phyloP scores from a whole-genome alignment of 176 grass and related monocot species.

The Oryza meyeriana region DNA sequence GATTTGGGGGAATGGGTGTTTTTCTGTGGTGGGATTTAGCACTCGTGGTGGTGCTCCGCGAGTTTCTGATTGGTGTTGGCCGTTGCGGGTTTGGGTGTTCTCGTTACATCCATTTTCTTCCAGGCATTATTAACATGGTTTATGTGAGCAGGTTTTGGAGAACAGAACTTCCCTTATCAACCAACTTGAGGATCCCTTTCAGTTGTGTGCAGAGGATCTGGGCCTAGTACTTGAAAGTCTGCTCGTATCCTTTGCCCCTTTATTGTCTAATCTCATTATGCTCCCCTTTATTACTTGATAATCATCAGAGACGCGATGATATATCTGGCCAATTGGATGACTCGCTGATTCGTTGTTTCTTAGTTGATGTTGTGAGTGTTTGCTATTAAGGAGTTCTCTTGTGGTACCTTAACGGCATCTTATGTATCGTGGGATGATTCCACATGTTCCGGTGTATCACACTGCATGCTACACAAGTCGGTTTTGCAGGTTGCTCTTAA shows the following conservation, averaged over 20 bases:
- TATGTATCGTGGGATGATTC: conserved; percentile 82
- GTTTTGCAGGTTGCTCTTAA: conserved; percentile 76
- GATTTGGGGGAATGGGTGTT: background rate
- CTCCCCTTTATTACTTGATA: background rate
- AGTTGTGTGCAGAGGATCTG: conserved; percentile 38
- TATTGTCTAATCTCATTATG: background rate
- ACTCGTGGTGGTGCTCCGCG: background rate
- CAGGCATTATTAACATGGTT: background rate
- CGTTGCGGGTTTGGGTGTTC: background rate
- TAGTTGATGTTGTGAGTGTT: background rate
- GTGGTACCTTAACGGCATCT: conserved; percentile 48
- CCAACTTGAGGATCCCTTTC: conserved; percentile 53
- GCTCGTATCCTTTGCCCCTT: conserved; percentile 54
- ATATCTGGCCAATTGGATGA: background rate
- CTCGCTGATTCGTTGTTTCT: background rate
- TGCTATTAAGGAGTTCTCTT: background rate
- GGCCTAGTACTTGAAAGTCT: conserved; percentile 50
- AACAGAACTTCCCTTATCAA: conserved; percentile 56
- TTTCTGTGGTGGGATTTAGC: background rate
- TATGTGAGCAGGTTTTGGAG: conserved; percentile 63
- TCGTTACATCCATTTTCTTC: background rate
- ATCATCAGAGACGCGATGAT: background rate
- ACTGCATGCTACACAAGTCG: conserved; percentile 72
- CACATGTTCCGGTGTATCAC: conserved; percentile 48
- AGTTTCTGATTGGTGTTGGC: background rate